Conservation (phyloP, 2,329 filamentous ascomycete species). For the Zymoseptoria ardabiliae region DNA sequence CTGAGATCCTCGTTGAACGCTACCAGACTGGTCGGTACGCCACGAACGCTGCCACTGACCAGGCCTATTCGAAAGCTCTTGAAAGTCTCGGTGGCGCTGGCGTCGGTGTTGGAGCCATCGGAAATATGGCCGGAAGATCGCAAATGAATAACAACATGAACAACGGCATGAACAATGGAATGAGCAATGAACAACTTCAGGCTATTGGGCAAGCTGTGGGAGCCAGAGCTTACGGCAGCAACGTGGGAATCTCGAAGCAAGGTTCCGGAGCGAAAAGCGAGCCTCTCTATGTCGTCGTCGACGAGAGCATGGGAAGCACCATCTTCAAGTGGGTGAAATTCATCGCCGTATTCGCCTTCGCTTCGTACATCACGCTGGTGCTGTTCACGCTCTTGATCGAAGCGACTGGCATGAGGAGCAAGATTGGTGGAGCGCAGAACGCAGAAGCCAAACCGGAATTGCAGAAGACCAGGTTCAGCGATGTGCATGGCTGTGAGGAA, state of each 20-base stretch:
- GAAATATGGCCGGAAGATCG: conserved; percentile 20
- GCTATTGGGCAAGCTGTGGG: conserved; percentile 76
- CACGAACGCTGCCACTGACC: conserved; percentile 67
- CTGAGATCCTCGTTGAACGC: conserved; percentile 82
- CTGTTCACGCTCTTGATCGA: conserved; percentile 78
- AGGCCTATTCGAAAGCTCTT: conserved; percentile 71
- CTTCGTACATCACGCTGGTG: conserved; percentile 72
- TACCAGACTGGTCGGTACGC: conserved; percentile 84
- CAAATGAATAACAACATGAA: conserved; percentile 8
- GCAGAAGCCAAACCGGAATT: conserved; percentile 88
- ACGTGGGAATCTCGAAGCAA: conserved; percentile 45
- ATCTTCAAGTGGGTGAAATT: conserved; percentile 93
- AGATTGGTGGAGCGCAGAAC: conserved; percentile 61
- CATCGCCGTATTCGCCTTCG: conserved; percentile 66
- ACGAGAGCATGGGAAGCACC: conserved; percentile 71
- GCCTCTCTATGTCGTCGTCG: conserved; percentile 92
- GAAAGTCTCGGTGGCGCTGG: conserved; percentile 49
- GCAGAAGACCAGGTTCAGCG: conserved; percentile 82
- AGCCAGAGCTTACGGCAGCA: conserved; percentile 60
- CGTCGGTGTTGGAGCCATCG: conserved; percentile 21
- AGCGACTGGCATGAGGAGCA: conserved; percentile 69
- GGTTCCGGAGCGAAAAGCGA: conserved; percentile 69
- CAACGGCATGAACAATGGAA: conserved; percentile 43
- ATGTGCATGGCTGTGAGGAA: conserved; percentile 96
- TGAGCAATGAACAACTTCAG: conserved; percentile 60